phyloP scores from a whole-genome alignment of 2,329 filamentous ascomycete genomes.

The Cercospora sp. region DNA sequence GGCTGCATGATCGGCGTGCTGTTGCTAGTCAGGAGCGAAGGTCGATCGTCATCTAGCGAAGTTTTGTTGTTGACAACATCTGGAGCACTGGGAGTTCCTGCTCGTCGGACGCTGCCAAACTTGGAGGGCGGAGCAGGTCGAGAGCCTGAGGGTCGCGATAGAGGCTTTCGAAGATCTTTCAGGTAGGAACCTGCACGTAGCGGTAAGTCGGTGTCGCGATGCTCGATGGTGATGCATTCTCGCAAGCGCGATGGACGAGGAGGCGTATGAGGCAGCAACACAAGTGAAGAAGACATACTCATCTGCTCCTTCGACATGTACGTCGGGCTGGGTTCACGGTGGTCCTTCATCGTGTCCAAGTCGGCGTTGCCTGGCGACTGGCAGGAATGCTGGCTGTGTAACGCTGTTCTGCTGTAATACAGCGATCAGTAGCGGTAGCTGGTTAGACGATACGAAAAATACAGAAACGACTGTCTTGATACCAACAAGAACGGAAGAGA shows the following conservation, averaged over 20 bases:
- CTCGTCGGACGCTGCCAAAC: constrained; percentile 35
- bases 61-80: constrained; percentile 18
- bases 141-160: constrained; percentile 68
- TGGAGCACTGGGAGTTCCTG: constrained; percentile 27
- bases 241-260: constrained; percentile 27
- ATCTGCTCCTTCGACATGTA: constrained; percentile 37
- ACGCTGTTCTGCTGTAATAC: neutral
- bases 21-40: constrained; percentile 39
- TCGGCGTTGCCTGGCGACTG: neutral
- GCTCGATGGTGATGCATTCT: constrained; percentile 22
- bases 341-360: constrained; percentile 11
- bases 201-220: constrained; percentile 17
- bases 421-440: neutral
- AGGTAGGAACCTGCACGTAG: constrained; percentile 64
- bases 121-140: constrained; percentile 62
- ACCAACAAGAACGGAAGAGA: neutral
- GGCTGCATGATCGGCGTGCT: constrained; percentile 34
- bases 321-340: constrained; percentile 27
- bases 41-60: constrained; percentile 26
- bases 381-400: constrained; percentile 8
- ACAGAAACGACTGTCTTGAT: neutral
- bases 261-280: constrained; percentile 29
- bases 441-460: neutral
- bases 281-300: constrained; percentile 28
- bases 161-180: constrained; percentile 67